Conservation (phyloP, 2,329 filamentous ascomycete genomes). For the Aspergillus sp. region DNA sequence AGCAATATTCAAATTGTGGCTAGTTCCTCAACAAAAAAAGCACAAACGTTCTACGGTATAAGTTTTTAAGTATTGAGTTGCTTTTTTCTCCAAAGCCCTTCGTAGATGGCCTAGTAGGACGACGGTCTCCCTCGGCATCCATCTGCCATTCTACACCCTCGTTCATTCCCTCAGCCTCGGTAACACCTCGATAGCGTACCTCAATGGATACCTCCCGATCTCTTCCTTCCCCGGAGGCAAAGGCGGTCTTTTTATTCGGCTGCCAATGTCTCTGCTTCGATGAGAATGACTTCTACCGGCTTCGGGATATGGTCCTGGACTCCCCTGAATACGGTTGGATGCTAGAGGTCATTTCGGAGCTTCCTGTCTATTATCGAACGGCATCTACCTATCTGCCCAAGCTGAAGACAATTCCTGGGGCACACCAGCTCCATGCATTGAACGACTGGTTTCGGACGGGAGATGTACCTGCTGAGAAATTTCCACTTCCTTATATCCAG, state of each 20-base stretch:
- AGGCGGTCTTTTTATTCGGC: constrained; percentile 15
- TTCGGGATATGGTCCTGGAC: constrained; percentile 11
- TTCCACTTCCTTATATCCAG: constrained; percentile 16
- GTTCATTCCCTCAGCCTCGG: background rate
- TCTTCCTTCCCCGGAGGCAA: background rate
- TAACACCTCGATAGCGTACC: background rate
- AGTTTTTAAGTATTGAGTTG: background rate
- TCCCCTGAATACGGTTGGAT: constrained; percentile 13
- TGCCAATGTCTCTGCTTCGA: constrained; percentile 18
- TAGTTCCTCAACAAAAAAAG: background rate
- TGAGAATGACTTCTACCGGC: constrained; percentile 9
- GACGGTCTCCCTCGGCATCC: too few relatives aligned
- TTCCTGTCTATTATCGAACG: constrained; percentile 11
- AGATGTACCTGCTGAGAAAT: constrained; percentile 4
- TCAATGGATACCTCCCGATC: background rate
- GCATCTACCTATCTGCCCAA: constrained; percentile 7
- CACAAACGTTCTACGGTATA: background rate
- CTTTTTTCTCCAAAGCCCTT: background rate
- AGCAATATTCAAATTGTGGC: background rate
- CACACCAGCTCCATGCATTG: constrained; percentile 7
- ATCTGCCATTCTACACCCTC: too few relatives aligned
- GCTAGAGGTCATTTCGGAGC: constrained; percentile 10
- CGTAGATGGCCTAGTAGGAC: background rate
- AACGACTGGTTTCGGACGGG: constrained; percentile 11
- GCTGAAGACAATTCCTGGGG: constrained; percentile 2